Conservation (phyloP, 169 alveolate species). For the Cryptosporidium viatorum region DNA sequence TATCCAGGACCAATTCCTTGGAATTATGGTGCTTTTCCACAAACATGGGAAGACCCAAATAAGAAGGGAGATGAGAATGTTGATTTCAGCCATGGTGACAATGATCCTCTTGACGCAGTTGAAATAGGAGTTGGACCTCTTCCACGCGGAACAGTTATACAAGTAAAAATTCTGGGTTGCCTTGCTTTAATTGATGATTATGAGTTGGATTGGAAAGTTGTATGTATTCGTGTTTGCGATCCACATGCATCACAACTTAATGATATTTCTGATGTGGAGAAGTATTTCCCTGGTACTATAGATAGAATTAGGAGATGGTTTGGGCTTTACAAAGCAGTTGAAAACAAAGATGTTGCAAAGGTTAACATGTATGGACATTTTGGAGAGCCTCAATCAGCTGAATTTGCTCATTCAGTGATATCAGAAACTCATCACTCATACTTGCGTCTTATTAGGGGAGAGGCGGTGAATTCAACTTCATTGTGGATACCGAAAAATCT, state of each 20-base stretch:
- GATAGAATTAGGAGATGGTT: conserved; percentile 72
- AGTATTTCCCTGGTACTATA: conserved; percentile 80
- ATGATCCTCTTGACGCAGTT: conserved; percentile 93
- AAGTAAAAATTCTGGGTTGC: conserved; percentile 87
- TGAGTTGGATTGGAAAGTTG: conserved; percentile 92
- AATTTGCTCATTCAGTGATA: conserved; percentile 58
- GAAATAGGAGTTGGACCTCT: conserved; percentile 85
- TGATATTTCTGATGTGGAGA: conserved; percentile 81
- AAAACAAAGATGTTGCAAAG: conserved; percentile 70
- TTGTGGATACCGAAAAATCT: conserved; percentile 44
- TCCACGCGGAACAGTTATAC: conserved; percentile 74
- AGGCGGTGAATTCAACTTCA: neutral
- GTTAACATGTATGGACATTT: conserved; percentile 68
- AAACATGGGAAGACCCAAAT: conserved; percentile 93
- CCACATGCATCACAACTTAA: conserved; percentile 80
- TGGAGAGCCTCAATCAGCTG: conserved; percentile 75
- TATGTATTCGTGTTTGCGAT: conserved; percentile 83
- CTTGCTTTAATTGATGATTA: conserved; percentile 91
- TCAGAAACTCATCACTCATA: conserved; percentile 62
- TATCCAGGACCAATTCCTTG: conserved; percentile 88
- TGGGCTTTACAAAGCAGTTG: conserved; percentile 71
- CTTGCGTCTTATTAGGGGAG: conserved; percentile 22
- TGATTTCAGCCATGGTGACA: conserved; percentile 85
- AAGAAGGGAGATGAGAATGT: conserved; percentile 63
- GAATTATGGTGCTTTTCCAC: conserved; percentile 94